Evolutionary conservation across 2,329 filamentous ascomycete genomes (phyloP).

Genomic region (Aspergillus sp.): DNA sequence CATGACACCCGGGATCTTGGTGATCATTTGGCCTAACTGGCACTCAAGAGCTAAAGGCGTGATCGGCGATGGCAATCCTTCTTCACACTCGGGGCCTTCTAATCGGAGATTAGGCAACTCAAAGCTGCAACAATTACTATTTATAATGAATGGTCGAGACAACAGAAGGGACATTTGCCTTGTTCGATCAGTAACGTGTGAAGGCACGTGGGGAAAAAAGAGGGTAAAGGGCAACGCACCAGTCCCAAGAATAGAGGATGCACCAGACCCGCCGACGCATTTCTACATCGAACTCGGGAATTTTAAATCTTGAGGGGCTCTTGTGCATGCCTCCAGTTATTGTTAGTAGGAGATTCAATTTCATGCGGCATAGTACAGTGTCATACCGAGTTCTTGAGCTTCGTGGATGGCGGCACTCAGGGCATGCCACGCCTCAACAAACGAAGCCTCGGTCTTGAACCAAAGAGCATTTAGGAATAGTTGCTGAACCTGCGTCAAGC

Average conservation of each 20-base stretch:
- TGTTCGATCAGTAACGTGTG: conserved; percentile 2
- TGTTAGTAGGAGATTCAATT: background rate
- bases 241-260: conserved; percentile 50
- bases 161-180: conserved; percentile 46
- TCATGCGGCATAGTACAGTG: background rate
- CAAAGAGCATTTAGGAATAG: conserved; percentile 49
- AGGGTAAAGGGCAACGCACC: conserved; percentile 30
- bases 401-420: conserved; percentile 46
- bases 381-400: conserved; percentile 48
- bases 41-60: conserved; percentile 44
- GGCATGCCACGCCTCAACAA: conserved; percentile 51
- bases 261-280: conserved; percentile 49
- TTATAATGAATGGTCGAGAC: conserved; percentile 46
- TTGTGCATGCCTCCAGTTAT: conserved; percentile 33
- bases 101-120: conserved; percentile 43
- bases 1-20: conserved; percentile 16
- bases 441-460: conserved; percentile 49
- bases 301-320: conserved; percentile 30
- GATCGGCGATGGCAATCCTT: conserved; percentile 44
- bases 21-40: conserved; percentile 34
- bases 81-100: conserved; percentile 25
- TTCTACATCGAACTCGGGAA: conserved; percentile 49
- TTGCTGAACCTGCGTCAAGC: conserved; percentile 49
- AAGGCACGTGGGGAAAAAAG: background rate
- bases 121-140: conserved; percentile 40